Base-by-base conservation (phyloP, 352 stramenopile species). In the Thalassiosira exigua region DNA sequence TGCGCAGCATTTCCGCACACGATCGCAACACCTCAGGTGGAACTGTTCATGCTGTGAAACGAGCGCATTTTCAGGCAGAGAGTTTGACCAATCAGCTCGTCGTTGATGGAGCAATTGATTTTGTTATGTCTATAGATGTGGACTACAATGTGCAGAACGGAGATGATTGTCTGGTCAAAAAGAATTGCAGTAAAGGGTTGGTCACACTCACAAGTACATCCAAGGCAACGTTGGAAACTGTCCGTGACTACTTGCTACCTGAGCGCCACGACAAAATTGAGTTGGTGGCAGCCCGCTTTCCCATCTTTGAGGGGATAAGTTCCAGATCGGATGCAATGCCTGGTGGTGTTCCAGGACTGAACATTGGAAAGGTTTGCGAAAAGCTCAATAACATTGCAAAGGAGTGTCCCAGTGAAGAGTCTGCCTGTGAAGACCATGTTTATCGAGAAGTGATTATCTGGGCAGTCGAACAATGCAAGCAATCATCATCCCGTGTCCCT, bases 1-100 rank as follows among this genome's bases (percentile, higher is more conserved):
- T 78, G n/a, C 21, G 60, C 12, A 11, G 17, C 19, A 41, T 29
- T 44, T n/a, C 19, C 1, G 42, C 54, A 11, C 57, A 76, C 27
- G 32, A 26, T 5, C 22, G 9, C 4, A 77, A 61, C 56, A 22
- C 33, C n/a, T 7, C 22, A 3, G 32, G 56, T 44, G 56, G 68
- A 19, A 62, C 41, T 65, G 57, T 78, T 22, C 32, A 48, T 19
- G 30, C 9, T 22, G 58, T 78, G 11, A 24, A 70, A 9, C 62
- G 17, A 21, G 57, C 57, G 26, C 22, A 78, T 29, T 78, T 64
- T 24, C 69, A 78, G 56, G 69, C 69, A 26, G 69, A 78, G 69
- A 51, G 29, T 27, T 32, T 71, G 27, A 71, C 70, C 44, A 29
- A 51, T 14, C 56, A 39, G 7, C 4, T 14, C 5, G 7, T 36